Evolutionary conservation across 148 eudicot genomes (phyloP).

Genomic region (Silene latifolia): DNA sequence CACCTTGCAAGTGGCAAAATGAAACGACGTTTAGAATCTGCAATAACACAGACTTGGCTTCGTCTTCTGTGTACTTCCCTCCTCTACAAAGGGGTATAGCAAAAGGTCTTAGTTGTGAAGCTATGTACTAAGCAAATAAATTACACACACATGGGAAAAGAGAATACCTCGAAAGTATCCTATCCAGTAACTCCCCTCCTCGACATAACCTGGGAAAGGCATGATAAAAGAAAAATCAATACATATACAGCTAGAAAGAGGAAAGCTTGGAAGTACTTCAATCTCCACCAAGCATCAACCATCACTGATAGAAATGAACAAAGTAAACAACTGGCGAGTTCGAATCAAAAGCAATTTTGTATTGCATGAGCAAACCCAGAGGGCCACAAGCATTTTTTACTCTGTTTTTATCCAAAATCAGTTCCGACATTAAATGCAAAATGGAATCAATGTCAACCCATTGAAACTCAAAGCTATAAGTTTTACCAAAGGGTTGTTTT

Average conservation of each 20-base stretch:
- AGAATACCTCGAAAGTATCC: constrained; percentile 79
- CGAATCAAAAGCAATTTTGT: not conserved
- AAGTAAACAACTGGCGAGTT: not conserved
- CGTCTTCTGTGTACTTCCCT: constrained; percentile 90
- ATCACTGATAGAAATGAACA: not conserved
- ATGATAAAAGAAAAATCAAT: constrained; percentile 1
- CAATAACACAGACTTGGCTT: constrained; percentile 72
- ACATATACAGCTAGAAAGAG: not conserved
- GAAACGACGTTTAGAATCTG: constrained; percentile 83
- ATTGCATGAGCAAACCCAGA: too few relatives aligned
- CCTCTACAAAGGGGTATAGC: constrained; percentile 49
- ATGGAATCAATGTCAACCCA: not conserved
- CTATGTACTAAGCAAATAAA: not conserved
- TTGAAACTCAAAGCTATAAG: not conserved
- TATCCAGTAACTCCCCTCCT: constrained; percentile 96
- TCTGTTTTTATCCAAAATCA: not conserved
- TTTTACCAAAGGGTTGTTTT: not conserved
- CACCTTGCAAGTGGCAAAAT: constrained; percentile 96
- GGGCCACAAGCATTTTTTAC: too few relatives aligned
- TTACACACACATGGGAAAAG: not conserved
- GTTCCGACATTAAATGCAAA: not conserved
- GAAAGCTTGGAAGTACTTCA: not conserved
- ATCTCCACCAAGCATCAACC: not conserved
- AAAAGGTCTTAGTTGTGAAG: constrained; percentile 5
- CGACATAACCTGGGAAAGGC: constrained; percentile 70